Evolutionary conservation across 73 alveolate species (phyloP).

Genomic region (Uronychia setigera): DNA sequence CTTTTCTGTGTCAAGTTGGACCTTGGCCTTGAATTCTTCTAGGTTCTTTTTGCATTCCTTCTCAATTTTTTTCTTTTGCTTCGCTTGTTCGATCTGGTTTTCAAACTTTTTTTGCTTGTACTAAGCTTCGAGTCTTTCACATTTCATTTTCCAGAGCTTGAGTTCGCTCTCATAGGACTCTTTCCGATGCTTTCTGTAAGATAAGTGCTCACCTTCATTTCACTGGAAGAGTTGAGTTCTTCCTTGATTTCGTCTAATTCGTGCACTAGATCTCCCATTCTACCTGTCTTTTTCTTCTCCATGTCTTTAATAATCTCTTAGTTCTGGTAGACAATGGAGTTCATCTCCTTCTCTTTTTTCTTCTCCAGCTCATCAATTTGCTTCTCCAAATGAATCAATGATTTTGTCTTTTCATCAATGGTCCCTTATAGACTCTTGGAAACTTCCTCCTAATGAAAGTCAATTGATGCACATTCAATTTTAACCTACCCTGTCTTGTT

Average conservation of each 20-base stretch:
- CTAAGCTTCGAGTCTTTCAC: slow-evolving; percentile 24
- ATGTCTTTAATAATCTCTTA: slow-evolving; percentile 17
- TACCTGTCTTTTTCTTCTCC: slow-evolving; percentile 8
- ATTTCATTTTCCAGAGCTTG: slow-evolving; percentile 2
- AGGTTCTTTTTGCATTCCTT: slow-evolving; percentile 17
- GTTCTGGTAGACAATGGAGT: slow-evolving; percentile 13
- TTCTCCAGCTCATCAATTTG: slow-evolving; percentile 27
- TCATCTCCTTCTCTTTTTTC: slow-evolving; percentile 34
- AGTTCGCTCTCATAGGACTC: slow-evolving; percentile 17
- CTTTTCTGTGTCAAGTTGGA: slow-evolving; percentile 52
- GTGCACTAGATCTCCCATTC: slow-evolving; percentile 20
- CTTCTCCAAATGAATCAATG: slow-evolving; percentile 2
- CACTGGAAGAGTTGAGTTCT: neutral
- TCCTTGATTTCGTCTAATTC: slow-evolving; percentile 16
- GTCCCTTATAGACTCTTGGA: neutral
- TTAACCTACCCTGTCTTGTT: slow-evolving; percentile 6
- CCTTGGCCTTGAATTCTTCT: slow-evolving; percentile 27
- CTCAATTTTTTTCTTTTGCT: slow-evolving; percentile 25
- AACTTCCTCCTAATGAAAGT: no score
- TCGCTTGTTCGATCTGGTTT: slow-evolving; percentile 22
- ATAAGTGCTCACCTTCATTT: no score
- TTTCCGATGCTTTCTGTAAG: neutral
- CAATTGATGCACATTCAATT: no score
- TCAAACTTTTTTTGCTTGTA: slow-evolving; percentile 24
- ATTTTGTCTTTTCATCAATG: neutral